Evolutionary conservation across 352 stramenopile genomes (phyloP).

Genomic region (Sclerospora graminicola): DNA sequence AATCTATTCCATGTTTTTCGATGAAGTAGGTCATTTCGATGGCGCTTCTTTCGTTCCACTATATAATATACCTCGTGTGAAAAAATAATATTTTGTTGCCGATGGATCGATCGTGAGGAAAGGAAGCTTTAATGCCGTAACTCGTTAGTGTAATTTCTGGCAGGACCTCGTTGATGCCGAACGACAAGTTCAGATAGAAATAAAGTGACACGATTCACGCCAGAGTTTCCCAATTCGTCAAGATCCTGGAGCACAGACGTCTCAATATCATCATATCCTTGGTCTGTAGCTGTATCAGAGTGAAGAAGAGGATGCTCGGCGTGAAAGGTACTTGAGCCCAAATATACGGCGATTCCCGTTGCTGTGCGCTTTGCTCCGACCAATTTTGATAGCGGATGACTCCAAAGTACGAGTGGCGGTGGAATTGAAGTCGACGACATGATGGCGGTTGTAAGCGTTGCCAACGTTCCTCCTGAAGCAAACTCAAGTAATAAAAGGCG

Average conservation of each 20-base stretch:
- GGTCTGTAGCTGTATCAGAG: neutral
- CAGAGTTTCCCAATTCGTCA: constrained; percentile 13
- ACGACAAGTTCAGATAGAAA: constrained; percentile 19
- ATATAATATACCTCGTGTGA: too few species aligned
- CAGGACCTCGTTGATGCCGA: constrained; percentile 12
- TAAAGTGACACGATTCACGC: constrained; percentile 9
- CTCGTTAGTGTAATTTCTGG: too few species aligned
- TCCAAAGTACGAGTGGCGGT: constrained; percentile 19
- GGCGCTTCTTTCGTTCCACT: too few species aligned
- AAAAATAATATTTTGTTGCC: too few species aligned
- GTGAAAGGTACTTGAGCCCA: constrained; percentile 12
- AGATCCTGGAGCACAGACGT: constrained; percentile 14
- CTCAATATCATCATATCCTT: constrained; percentile 5
- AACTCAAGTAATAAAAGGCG: too few species aligned
- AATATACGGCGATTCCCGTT: constrained; percentile 13
- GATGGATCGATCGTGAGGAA: too few species aligned
- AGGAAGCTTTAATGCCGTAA: too few species aligned
- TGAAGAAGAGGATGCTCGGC: constrained; percentile 2
- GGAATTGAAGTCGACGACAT: constrained; percentile 24
- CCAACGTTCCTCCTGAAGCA: constrained; percentile 18
- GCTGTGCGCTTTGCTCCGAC: constrained; percentile 15
- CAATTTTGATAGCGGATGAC: constrained; percentile 16
- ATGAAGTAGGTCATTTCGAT: too few species aligned
- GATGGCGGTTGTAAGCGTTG: constrained; percentile 20
- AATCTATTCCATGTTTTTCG: too few species aligned